These are phyloP conservation scores for Heliosperma pusillum DNA, from an alignment of 148 eudicot genomes.

Conservation along the genomic window DNA sequence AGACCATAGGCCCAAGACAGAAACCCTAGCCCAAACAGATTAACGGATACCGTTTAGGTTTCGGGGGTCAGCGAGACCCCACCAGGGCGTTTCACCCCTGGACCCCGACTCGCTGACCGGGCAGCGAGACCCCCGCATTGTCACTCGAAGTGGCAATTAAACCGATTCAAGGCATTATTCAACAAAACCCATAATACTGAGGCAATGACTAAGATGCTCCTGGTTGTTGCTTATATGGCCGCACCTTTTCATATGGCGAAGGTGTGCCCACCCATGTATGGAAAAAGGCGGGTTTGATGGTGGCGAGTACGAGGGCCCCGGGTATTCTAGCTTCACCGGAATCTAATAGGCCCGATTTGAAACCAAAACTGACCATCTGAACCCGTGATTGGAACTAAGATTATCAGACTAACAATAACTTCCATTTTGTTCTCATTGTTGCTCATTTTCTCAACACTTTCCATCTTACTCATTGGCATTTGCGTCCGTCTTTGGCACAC, in stretches of 20 bases:
- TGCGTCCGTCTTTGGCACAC: not conserved
- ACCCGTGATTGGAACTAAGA: slow-evolving; percentile 3
- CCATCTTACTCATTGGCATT: too few species aligned
- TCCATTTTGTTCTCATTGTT: not conserved
- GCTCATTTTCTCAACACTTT: not conserved
- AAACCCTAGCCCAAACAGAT: too few species aligned
- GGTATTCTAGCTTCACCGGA: slow-evolving; percentile 11
- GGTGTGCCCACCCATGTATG: not conserved
- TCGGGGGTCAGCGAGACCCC: too few species aligned
- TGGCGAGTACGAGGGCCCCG: slow-evolving; percentile 21
- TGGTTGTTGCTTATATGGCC: slow-evolving; percentile 3
- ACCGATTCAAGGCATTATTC: too few species aligned
- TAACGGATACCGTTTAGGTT: too few species aligned
- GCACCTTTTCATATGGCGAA: not conserved
- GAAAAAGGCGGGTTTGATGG: not conserved
- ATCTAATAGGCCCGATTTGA: slow-evolving; percentile 20
- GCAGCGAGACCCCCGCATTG: too few species aligned
- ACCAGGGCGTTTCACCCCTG: too few species aligned
- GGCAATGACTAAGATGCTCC: not conserved
- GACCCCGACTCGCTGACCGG: too few species aligned
- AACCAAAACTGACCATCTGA: slow-evolving; percentile 21
- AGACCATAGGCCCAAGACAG: too few species aligned
- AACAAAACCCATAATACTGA: not conserved
- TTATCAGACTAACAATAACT: not conserved
- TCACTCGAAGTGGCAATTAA: too few species aligned